Conservation (phyloP, 768 basidiomycete genomes). For the Suillus plorans region DNA sequence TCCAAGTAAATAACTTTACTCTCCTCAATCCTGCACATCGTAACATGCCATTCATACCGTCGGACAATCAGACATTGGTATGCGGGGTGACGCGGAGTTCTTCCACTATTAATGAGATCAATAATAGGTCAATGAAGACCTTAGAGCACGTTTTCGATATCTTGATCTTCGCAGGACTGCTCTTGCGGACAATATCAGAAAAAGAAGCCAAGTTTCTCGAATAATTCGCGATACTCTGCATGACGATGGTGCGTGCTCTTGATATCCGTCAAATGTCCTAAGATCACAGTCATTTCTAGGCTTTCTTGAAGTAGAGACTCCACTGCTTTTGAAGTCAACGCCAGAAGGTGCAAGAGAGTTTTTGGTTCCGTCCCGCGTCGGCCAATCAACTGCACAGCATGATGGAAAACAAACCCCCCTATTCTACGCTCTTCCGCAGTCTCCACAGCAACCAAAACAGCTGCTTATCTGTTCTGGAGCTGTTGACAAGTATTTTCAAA, state of each 20-base stretch:
- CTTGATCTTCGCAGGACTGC: conserved; percentile 81
- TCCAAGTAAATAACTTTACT: conserved; percentile 66
- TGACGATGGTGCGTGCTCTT: conserved; percentile 55
- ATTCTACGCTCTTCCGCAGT: conserved; percentile 92
- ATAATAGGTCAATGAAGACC: conserved; percentile 76
- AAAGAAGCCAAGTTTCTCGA: conserved; percentile 80
- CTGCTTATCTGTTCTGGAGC: conserved; percentile 87
- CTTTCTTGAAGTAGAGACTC: conserved; percentile 93
- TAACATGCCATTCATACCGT: conserved; percentile 82
- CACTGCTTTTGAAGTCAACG: conserved; percentile 84
- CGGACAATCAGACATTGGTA: conserved; percentile 73
- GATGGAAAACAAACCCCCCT: conserved; percentile 28
- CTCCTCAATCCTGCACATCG: conserved; percentile 77
- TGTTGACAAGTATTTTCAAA: conserved; percentile 89
- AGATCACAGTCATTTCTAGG: conserved; percentile 42
- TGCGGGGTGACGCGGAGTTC: conserved; percentile 26
- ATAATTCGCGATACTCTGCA: conserved; percentile 72
- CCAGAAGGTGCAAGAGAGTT: conserved; percentile 96
- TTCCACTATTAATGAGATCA: not conserved
- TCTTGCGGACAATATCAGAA: conserved; percentile 77
- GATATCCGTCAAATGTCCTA: conserved; percentile 7
- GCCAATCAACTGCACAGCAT: conserved; percentile 28
- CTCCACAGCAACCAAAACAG: conserved; percentile 96
- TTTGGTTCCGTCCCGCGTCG: conserved; percentile 76
- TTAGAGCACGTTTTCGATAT: conserved; percentile 83